Evolutionary conservation across 352 stramenopile genomes (phyloP).

Genomic region (Nothophytophthora sp.): DNA sequence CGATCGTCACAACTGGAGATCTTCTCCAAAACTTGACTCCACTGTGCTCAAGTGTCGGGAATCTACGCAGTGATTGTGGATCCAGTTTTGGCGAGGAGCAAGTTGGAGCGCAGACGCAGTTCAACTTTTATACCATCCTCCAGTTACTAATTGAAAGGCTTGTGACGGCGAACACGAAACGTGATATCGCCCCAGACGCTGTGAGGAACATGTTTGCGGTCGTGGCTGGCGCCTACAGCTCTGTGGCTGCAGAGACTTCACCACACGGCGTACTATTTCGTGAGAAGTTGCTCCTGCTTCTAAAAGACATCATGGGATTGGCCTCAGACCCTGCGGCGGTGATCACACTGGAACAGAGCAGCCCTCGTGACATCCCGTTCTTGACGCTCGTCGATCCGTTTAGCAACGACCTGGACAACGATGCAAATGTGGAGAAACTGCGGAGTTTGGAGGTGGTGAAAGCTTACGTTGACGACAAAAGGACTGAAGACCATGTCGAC

Average conservation of each 20-base stretch:
- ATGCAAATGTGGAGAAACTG: slow-evolving; percentile 8
- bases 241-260: neutral
- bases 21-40: slow-evolving; percentile 14
- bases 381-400: slow-evolving; percentile 26
- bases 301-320: slow-evolving; percentile 31
- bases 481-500: neutral
- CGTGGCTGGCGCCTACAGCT: slow-evolving; percentile 1
- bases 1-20: slow-evolving; percentile 10
- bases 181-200: neutral
- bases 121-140: slow-evolving; percentile 18
- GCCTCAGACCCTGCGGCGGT: slow-evolving; percentile 9
- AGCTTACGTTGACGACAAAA: slow-evolving; percentile 5
- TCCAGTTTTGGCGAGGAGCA: neutral
- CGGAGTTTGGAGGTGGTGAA: slow-evolving; percentile 13
- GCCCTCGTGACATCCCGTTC: slow-evolving; percentile 3
- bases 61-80: neutral
- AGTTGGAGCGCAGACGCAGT: neutral
- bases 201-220: slow-evolving; percentile 14
- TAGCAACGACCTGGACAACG: slow-evolving; percentile 4
- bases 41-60: slow-evolving; percentile 1
- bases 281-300: slow-evolving; percentile 31
- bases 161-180: neutral
- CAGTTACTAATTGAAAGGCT: slow-evolving; percentile 15
- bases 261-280: slow-evolving; percentile 7
- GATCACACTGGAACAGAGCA: slow-evolving; percentile 3